phyloP scores from a whole-genome alignment of 164 flowering plant genomes.

The Dillenia turbinata region DNA sequence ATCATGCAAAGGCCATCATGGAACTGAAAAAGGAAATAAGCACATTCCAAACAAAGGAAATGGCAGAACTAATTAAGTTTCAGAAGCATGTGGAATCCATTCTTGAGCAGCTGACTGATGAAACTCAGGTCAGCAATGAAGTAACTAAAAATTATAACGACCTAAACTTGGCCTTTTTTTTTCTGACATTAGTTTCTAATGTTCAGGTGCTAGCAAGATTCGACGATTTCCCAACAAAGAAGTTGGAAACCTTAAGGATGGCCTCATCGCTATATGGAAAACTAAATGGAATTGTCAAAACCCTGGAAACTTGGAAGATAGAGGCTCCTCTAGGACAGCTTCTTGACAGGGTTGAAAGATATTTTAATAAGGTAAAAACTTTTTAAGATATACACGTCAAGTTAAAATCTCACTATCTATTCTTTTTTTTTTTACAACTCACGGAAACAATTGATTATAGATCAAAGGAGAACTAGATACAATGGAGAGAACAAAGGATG shows the following conservation, averaged over 20 bases:
- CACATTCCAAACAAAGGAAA: conserved; percentile 65
- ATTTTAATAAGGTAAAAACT: conserved; percentile 66
- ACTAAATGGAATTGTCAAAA: conserved; percentile 39
- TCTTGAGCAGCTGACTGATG: conserved; percentile 74
- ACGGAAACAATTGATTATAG: conserved; percentile 21
- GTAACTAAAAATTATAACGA: neutral
- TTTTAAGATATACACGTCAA: too few relatives aligned
- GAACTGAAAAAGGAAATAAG: conserved; percentile 49
- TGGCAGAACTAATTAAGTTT: conserved; percentile 62
- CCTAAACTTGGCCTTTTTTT: neutral
- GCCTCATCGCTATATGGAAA: conserved; percentile 62
- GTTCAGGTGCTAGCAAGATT: conserved; percentile 72
- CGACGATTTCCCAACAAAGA: conserved; percentile 74
- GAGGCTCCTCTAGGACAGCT: conserved; percentile 45
- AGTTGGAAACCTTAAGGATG: conserved; percentile 67
- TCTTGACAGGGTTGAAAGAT: conserved; percentile 60
- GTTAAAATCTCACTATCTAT: too few relatives aligned
- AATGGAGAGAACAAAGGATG: conserved; percentile 73
- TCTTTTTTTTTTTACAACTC: too few relatives aligned
- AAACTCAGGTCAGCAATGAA: conserved; percentile 54
- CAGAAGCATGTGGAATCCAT: conserved; percentile 60
- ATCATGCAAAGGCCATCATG: conserved; percentile 45
- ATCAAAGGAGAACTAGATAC: conserved; percentile 68
- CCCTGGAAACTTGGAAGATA: conserved; percentile 55
- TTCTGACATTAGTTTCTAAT: neutral